These are phyloP conservation scores for Beauveria asiatica DNA, from an alignment of 2,329 filamentous ascomycete species.

Conservation along the genomic window DNA sequence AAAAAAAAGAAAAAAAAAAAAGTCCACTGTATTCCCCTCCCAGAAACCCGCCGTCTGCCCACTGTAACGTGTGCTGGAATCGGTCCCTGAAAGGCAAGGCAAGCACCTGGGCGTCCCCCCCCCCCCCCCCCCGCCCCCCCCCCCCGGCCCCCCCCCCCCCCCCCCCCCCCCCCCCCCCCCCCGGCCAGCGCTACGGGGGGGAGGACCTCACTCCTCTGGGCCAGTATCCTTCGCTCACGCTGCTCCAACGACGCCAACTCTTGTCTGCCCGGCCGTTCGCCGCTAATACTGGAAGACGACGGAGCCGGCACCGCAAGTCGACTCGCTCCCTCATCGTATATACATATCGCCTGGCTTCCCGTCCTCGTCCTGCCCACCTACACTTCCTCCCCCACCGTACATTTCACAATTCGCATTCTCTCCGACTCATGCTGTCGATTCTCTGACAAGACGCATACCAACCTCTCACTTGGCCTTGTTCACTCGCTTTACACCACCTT, in stretches of 20 bases:
- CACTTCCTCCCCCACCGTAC: neutral
- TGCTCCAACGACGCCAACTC: conserved; percentile 1
- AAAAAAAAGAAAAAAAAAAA: too few relatives aligned
- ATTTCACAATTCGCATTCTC: conserved; percentile 1
- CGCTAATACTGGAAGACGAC: conserved; percentile 3
- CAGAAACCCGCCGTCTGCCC: too few relatives aligned
- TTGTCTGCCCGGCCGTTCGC: conserved; percentile 7
- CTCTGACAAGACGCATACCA: neutral
- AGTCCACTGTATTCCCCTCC: too few relatives aligned
- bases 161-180: too few relatives aligned
- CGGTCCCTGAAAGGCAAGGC: too few relatives aligned
- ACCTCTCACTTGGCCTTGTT: neutral
- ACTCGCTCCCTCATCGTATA: conserved; percentile 12
- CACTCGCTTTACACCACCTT: conserved; percentile 2
- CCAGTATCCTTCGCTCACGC: neutral
- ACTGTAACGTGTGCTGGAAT: too few relatives aligned
- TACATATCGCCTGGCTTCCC: conserved; percentile 18
- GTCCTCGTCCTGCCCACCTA: conserved; percentile 10
- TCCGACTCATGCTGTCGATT: neutral
- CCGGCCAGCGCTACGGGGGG: neutral
- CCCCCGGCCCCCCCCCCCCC: too few relatives aligned
- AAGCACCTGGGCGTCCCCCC: too few relatives aligned
- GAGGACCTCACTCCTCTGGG: neutral
- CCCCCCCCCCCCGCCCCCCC: too few relatives aligned
- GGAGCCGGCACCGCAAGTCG: conserved; percentile 6